A percentile compares a stretch with the other conserved stretches of the same genome.
These are phyloP conservation scores for Chloris gayana DNA, from an alignment of 176 grass and related monocot species.

Conservation along the genomic window DNA sequence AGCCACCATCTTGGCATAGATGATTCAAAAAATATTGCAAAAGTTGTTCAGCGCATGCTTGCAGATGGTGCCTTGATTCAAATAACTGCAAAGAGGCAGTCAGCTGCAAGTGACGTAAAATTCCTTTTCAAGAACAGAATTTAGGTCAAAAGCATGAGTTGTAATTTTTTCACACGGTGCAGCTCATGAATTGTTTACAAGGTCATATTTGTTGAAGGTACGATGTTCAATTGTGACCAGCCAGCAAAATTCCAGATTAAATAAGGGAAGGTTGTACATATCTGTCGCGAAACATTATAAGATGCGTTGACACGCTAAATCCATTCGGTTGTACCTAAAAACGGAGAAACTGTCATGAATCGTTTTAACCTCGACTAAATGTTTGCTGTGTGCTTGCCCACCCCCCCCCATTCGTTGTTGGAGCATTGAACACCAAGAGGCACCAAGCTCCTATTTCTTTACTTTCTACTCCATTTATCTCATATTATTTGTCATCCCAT, in stretches of 20 bases:
- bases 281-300: not conserved
- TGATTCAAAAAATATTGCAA: constrained; percentile 88
- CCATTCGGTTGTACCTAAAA: no score
- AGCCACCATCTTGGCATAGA: constrained; percentile 93
- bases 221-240: not conserved
- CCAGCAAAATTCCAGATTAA: not conserved
- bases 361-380: no score
- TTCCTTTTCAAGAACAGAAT: constrained; percentile 78
- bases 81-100: constrained; percentile 69
- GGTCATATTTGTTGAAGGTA: not conserved
- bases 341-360: no score
- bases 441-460: no score
- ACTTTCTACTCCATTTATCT: no score
- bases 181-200: not conserved
- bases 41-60: constrained; percentile 79
- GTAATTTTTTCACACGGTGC: not conserved
- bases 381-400: no score
- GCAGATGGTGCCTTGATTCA: constrained; percentile 67
- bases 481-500: no score
- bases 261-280: not conserved
- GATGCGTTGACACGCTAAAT: no score
- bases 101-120: constrained; percentile 51
- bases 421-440: no score
- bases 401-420: no score
- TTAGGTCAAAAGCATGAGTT: constrained; percentile 29